These are phyloP conservation scores for Candolleomyces eurysporus DNA, from an alignment of 768 basidiomycete genomes.

Conservation along the genomic window DNA sequence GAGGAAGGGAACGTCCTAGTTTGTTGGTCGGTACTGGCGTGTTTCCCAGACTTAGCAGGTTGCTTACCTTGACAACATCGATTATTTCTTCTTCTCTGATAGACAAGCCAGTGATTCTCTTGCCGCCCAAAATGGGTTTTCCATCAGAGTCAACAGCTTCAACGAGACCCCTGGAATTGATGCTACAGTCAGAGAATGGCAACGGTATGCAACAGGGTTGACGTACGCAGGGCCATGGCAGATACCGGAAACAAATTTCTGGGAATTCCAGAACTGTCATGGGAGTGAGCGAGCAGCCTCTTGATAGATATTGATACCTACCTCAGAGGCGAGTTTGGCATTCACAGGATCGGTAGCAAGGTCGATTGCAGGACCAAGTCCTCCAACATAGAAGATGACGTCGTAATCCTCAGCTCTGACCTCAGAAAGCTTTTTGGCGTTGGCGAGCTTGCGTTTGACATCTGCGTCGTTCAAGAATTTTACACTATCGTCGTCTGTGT, in stretches of 20 bases:
- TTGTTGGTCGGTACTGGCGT: neutral
- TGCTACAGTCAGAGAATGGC: neutral
- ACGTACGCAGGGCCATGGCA: conserved; percentile 79
- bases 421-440: conserved; percentile 59
- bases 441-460: conserved; percentile 50
- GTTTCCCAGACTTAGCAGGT: neutral
- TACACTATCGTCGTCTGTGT: conserved; percentile 48
- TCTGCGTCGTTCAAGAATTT: conserved; percentile 59
- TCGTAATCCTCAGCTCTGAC: conserved; percentile 62
- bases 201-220: neutral
- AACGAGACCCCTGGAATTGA: conserved; percentile 48
- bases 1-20: conserved; percentile 62
- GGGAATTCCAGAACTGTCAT: conserved; percentile 59
- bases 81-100: conserved; percentile 64
- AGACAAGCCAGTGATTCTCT: conserved; percentile 65
- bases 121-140: conserved; percentile 64
- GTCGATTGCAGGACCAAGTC: conserved; percentile 77
- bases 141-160: conserved; percentile 53
- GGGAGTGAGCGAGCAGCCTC: neutral
- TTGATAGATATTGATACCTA: conserved; percentile 21
- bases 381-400: conserved; percentile 77
- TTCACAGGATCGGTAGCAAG: conserved; percentile 57
- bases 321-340: conserved; percentile 55
- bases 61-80: conserved; percentile 41
- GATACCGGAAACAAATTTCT: conserved; percentile 68